A percentile compares a stretch with the other conserved stretches of the same genome.
These are phyloP conservation scores for Cryptococcus sp. DNA, from an alignment of 1,284 basidiomycete genomes.

Conservation along the genomic window DNA sequence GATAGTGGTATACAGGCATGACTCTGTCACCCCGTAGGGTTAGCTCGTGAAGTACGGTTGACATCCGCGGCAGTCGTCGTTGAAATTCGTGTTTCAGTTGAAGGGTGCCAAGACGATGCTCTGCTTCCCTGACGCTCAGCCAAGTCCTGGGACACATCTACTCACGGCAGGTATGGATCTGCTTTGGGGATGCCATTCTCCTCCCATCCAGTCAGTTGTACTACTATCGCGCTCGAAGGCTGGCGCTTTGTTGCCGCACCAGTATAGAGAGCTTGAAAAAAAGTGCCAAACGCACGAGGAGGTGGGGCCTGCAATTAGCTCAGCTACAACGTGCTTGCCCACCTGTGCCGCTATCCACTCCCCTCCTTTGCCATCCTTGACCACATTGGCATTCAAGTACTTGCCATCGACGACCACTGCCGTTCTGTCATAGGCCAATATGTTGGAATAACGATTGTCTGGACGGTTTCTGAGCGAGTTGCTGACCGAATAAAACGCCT, in stretches of 20 bases:
- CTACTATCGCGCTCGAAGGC: constrained; percentile 31
- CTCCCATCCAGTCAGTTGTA: constrained; percentile 47
- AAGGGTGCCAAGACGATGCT: constrained; percentile 14
- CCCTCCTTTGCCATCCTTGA: constrained; percentile 28
- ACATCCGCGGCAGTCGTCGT: constrained; percentile 13
- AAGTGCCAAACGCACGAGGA: constrained; percentile 34
- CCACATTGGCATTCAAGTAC: constrained; percentile 49
- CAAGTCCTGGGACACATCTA: neutral
- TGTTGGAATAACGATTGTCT: constrained; percentile 45
- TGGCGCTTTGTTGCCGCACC: constrained; percentile 28
- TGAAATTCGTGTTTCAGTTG: constrained; percentile 3
- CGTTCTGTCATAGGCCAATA: constrained; percentile 47
- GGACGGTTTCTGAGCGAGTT: constrained; percentile 23
- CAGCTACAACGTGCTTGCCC: constrained; percentile 9
- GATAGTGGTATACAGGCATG: constrained; percentile 39
- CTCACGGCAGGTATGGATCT: constrained; percentile 44
- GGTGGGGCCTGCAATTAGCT: constrained; percentile 36
- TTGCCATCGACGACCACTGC: constrained; percentile 27
- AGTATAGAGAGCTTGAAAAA: constrained; percentile 38
- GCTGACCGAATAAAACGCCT: constrained; percentile 32
- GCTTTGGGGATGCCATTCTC: constrained; percentile 44
- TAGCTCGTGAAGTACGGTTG: constrained; percentile 20
- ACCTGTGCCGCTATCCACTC: constrained; percentile 51
- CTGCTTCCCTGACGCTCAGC: constrained; percentile 6
- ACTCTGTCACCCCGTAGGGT: constrained; percentile 8